Evolutionary conservation across 2,329 filamentous ascomycete species (phyloP).

Genomic region (Hypoxylon sp.): DNA sequence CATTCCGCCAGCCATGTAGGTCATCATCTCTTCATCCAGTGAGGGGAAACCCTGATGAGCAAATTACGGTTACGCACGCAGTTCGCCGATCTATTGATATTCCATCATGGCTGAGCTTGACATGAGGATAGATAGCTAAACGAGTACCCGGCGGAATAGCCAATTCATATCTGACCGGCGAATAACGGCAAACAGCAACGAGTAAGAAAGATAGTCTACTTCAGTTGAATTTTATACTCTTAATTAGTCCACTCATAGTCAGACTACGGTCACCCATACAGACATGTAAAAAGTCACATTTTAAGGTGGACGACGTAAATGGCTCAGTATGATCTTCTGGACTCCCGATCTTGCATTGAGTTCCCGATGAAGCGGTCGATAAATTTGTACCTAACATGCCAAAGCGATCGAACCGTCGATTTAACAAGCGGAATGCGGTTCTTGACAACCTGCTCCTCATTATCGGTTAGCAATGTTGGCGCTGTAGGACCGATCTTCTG

Average conservation of each 20-base stretch:
- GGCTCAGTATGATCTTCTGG: background rate
- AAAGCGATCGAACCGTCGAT: background rate
- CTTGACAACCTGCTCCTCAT: background rate
- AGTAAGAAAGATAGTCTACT: background rate
- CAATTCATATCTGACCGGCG: constrained; percentile 13
- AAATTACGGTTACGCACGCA: constrained; percentile 3
- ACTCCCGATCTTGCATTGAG: background rate
- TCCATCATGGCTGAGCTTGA: constrained; percentile 2
- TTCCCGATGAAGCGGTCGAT: background rate
- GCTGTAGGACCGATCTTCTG: background rate
- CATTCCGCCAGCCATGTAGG: constrained; percentile 16
- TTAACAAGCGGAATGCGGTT: background rate
- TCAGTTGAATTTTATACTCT: constrained; percentile 1
- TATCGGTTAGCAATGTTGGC: background rate
- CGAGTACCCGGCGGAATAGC: constrained; percentile 8
- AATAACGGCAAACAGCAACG: background rate
- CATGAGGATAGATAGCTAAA: constrained; percentile 2
- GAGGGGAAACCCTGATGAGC: constrained; percentile 13
- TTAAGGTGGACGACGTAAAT: background rate
- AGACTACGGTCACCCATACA: constrained; percentile 10
- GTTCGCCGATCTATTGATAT: constrained; percentile 1
- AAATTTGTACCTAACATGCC: background rate
- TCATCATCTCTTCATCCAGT: constrained; percentile 11
- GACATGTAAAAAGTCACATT: background rate
- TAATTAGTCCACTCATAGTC: constrained; percentile 7